These are phyloP conservation scores for Protomyces arabidopsidicola DNA, from an alignment of 1,139 yeast species.

Conservation along the genomic window DNA sequence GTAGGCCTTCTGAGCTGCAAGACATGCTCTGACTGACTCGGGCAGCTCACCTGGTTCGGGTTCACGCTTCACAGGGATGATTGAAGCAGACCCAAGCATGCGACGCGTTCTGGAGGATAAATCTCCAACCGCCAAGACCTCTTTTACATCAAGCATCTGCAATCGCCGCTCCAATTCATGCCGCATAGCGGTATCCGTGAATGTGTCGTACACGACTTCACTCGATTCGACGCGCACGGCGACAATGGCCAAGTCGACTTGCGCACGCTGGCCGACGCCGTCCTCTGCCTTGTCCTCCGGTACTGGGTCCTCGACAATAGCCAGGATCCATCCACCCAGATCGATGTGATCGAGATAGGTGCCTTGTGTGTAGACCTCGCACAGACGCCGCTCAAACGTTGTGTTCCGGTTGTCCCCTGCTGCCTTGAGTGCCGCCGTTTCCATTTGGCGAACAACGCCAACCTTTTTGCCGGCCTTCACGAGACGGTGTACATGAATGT, in stretches of 20 bases:
- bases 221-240: slow-evolving; percentile 79
- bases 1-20: slow-evolving; percentile 50
- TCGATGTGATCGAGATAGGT: slow-evolving; percentile 63
- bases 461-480: slow-evolving; percentile 64
- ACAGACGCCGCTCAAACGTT: slow-evolving; percentile 63
- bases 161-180: slow-evolving; percentile 68
- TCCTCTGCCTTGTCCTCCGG: not conserved
- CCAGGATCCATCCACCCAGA: slow-evolving; percentile 29
- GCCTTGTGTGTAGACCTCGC: slow-evolving; percentile 75
- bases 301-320: slow-evolving; percentile 22
- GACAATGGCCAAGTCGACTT: slow-evolving; percentile 45
- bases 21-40: slow-evolving; percentile 43
- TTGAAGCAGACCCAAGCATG: not conserved
- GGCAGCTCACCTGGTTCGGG: slow-evolving; percentile 31
- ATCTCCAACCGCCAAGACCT: slow-evolving; percentile 51
- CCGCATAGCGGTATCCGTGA: slow-evolving; percentile 52
- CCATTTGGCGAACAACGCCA: slow-evolving; percentile 82
- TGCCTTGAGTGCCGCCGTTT: slow-evolving; percentile 69
- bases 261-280: not conserved
- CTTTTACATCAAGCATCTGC: slow-evolving; percentile 69
- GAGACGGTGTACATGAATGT: slow-evolving; percentile 65
- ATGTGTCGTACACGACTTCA: slow-evolving; percentile 65
- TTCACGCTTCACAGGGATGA: not conserved
- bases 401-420: slow-evolving; percentile 46
- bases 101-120: slow-evolving; percentile 40